phyloP scores from a whole-genome alignment of 2,329 filamentous ascomycete species.

The Botrytis aclada region DNA sequence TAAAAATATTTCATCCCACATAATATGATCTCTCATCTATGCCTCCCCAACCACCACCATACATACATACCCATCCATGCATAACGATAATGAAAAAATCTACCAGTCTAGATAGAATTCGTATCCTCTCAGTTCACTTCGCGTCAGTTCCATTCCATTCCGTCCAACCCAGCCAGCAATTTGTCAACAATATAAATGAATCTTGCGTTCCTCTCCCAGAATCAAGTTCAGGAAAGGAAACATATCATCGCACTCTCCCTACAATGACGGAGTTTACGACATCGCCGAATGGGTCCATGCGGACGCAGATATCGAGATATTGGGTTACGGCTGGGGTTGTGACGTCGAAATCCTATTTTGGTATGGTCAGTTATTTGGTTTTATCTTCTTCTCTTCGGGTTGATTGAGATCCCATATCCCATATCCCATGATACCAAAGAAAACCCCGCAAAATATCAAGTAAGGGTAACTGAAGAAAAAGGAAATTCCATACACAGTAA shows the following conservation, averaged over 20 bases:
- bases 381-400: not conserved
- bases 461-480: not conserved
- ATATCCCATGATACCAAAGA: not conserved
- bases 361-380: not conserved
- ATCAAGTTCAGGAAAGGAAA: not conserved
- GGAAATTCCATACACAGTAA: slow-evolving; percentile 44
- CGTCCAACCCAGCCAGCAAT: not conserved
- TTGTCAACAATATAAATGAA: not conserved
- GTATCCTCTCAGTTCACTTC: not conserved
- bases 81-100: not conserved
- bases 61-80: too few relatives aligned
- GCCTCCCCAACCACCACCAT: not conserved
- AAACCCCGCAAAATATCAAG: not conserved
- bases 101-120: rapidly evolving
- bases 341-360: slow-evolving; percentile 41
- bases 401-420: not conserved
- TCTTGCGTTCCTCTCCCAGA: not conserved
- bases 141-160: too few relatives aligned
- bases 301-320: slow-evolving; percentile 42
- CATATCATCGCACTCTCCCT: slow-evolving; percentile 29
- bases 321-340: slow-evolving; percentile 37
- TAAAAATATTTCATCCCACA: not conserved
- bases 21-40: not conserved
- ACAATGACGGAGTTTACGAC: slow-evolving; percentile 51
- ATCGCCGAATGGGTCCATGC: slow-evolving; percentile 48